A percentile compares a stretch with the other conserved stretches of the same genome.
Conservation (phyloP, 169 alveolate genomes). For the Plasmodium falciparum region DNA sequence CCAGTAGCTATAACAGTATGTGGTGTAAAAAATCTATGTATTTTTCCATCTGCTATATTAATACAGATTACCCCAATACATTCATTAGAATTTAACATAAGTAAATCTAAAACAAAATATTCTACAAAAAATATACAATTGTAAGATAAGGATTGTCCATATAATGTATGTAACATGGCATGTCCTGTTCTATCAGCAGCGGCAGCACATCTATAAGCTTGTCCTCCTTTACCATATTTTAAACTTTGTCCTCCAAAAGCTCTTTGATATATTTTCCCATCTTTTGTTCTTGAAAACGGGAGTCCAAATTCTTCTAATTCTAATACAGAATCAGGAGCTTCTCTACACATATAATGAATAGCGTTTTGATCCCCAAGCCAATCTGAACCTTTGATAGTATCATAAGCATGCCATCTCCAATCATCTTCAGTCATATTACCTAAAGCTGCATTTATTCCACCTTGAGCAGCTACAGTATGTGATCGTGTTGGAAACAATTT, state of each 20-base stretch:
- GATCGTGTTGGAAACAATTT: conserved; percentile 98
- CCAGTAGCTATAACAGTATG: conserved; percentile 98
- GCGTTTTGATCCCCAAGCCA: conserved; percentile 99
- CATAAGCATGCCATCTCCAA: conserved; percentile 99
- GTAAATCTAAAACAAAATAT: conserved; percentile 96
- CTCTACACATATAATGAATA: conserved; percentile 97
- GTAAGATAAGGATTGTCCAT: conserved; percentile 93
- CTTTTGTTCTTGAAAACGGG: conserved; percentile 97
- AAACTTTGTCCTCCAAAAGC: conserved; percentile 99
- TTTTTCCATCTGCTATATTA: conserved; percentile 97
- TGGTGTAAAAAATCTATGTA: conserved; percentile 96
- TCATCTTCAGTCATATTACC: conserved; percentile 98
- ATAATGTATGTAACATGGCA: conserved; percentile 98
- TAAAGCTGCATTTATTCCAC: conserved; percentile 94
- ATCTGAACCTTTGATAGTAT: conserved; percentile 98
- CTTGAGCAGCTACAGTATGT: conserved; percentile 99
- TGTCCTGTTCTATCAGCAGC: conserved; percentile 99
- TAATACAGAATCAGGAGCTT: conserved; percentile 96
- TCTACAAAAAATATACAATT: conserved; percentile 97
- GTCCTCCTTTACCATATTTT: conserved; percentile 98
- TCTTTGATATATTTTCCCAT: conserved; percentile 95
- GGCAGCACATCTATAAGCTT: conserved; percentile 98
- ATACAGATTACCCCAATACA: conserved; percentile 95
- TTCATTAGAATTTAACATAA: conserved; percentile 91
- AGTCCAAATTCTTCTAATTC: conserved; percentile 97